A percentile compares a stretch with the other conserved stretches of the same genome.
Conservation (phyloP, 163 green algal genomes). For the Chlorella variabilis region DNA sequence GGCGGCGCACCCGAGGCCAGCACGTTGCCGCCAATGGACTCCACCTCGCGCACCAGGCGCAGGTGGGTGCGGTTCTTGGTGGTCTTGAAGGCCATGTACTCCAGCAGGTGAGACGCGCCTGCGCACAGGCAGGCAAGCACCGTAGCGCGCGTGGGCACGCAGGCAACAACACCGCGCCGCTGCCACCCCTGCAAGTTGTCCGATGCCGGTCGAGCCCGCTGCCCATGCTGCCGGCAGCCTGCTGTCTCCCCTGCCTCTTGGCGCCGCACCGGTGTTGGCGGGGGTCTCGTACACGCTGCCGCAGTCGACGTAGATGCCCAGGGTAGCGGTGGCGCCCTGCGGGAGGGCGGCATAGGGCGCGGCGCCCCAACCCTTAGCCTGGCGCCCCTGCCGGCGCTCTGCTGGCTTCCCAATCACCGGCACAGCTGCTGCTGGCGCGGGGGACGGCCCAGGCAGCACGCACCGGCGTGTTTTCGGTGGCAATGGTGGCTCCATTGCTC, state of each 20-base stretch:
- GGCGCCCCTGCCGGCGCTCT: background rate
- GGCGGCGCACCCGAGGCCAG: conserved; percentile 70
- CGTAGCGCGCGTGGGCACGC: conserved; percentile 13
- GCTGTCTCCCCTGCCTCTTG: no score
- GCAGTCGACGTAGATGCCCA: conserved; percentile 93
- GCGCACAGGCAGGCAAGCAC: background rate
- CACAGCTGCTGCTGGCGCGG: no score
- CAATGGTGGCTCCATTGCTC: conserved; percentile 71
- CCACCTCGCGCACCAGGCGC: conserved; percentile 84
- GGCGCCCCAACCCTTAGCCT: background rate
- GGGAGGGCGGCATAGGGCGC: background rate
- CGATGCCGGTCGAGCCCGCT: no score
- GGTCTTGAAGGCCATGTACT: conserved; percentile 95
- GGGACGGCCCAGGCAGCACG: background rate
- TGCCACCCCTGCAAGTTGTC: no score
- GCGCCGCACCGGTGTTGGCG: conserved; percentile 57
- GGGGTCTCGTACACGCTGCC: conserved; percentile 90
- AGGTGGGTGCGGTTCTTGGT: conserved; percentile 89
- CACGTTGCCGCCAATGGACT: conserved; percentile 90
- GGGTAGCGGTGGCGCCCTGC: conserved; percentile 87
- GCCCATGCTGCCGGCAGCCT: no score
- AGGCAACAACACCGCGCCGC: no score
- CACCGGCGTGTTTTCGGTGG: conserved; percentile 64
- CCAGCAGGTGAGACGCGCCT: conserved; percentile 89
- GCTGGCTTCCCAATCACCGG: background rate